Conservation (phyloP, 306 rosid species). For the Carpinus fangiana region DNA sequence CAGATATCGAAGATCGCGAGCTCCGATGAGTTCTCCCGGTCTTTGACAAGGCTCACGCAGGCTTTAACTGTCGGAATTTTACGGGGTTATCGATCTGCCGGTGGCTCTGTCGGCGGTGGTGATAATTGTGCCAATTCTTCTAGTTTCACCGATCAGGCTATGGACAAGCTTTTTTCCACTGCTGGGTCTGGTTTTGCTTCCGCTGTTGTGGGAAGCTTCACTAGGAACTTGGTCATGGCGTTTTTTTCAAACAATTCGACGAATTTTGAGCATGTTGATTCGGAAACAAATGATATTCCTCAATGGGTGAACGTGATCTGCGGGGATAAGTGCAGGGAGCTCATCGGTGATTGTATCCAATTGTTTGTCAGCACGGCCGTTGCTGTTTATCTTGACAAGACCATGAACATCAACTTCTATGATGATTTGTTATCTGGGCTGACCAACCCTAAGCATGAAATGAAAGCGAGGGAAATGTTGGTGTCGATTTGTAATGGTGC, state of each 20-base stretch:
- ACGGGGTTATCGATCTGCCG: constrained; percentile 42
- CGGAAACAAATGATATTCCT: constrained; percentile 29
- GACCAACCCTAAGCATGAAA: constrained; percentile 70
- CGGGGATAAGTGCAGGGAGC: constrained; percentile 43
- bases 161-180: constrained; percentile 55
- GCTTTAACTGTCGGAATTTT: constrained; percentile 57
- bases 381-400: constrained; percentile 81
- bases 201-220: constrained; percentile 78
- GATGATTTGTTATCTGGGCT: constrained; percentile 74
- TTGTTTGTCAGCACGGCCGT: constrained; percentile 75
- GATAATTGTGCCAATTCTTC: constrained; percentile 23
- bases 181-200: constrained; percentile 82
- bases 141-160: constrained; percentile 39
- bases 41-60: constrained; percentile 50
- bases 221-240: constrained; percentile 63
- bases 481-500: constrained; percentile 66
- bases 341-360: constrained; percentile 69
- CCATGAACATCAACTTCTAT: constrained; percentile 70
- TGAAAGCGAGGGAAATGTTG: constrained; percentile 59
- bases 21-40: constrained; percentile 58
- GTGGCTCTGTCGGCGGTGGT: background rate
- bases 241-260: constrained; percentile 26
- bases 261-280: constrained; percentile 6
- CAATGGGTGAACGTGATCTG: constrained; percentile 59
- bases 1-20: constrained; percentile 68